Evolutionary conservation across 768 basidiomycete species (phyloP), one percentile per base, ranked within the genome.

Genomic region (Pleurotus platypus): DNA sequence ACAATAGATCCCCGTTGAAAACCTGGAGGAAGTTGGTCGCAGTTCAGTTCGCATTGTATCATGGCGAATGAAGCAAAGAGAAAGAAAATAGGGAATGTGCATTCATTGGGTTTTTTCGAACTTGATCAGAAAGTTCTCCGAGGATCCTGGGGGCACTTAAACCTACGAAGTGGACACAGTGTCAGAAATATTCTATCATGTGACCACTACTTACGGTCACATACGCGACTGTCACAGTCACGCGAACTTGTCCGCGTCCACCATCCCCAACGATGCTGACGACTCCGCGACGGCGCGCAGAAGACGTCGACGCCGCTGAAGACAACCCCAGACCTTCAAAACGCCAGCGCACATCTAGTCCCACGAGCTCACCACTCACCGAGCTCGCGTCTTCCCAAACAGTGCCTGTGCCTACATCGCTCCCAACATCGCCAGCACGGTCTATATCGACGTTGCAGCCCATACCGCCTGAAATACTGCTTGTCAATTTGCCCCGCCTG

Each of bases 401-500:
- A 24, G 18, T 53, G 4, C 37, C 51, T 4, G n/a, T 53, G 13
- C 51, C 51, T 11, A 53, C 51, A 11, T 53, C 51, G 35, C 18
- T 22, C 24, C 51, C 51, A 11, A 39, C 51, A 20, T 53, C 51
- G 18, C 51, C 48, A 35, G 11, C 45, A 7, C 42, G 16, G 15
- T n/a, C 45, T 12, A 37, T 42, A 15, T 30, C 45, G 16, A 13
- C 56, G n/a, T n/a, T 61, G 9, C 6, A n/a, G 11, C 30, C 49
- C 4, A 49, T 78, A n/a, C 75, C 77, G 2, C 61, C 64, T 5
- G 71, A 77, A 4, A 64, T 75, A 6, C 75, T 90, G 16, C 79
- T 90, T 24, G 75, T 90, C 5, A 76, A 81, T 4, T 72, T 91
- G 2, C 89, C 90, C 1, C 69, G 70, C 0, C 66, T 90, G 18